Base-by-base conservation (phyloP, 768 basidiomycete genomes). In the Astraeus odoratus region DNA sequence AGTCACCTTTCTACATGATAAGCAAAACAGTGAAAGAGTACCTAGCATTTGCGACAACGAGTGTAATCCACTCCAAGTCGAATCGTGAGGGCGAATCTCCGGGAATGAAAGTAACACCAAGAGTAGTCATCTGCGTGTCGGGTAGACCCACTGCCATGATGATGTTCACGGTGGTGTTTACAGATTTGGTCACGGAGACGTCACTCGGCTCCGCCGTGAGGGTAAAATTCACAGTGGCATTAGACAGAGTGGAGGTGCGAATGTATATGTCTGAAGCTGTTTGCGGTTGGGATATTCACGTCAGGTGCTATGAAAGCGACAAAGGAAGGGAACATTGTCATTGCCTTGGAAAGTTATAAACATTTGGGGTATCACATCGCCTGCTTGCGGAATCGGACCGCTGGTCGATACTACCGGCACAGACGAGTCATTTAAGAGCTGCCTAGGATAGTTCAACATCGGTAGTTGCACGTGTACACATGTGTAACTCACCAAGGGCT, bases 261-360 rank as follows among this genome's bases (percentile, higher is more conserved):
- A 79, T 60, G 49, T 64, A 72, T 5, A 77, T 54, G 3, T 64
- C 58, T 8, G 69, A 72, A n/a, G 72, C 76, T 76, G 46, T 30
- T 38, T 0, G 23, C 4, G 13, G 15, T 9, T 18, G 12, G 8
- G 9, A n/a, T n/a, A n/a, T n/a, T n/a, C n/a, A n/a, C 24, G 13
- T 16, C n/a, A 40, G 12, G 26, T 12, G 25, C 13, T 8, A 27
- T 23, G 36, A 20, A 10, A 27, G n/a, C n/a, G n/a, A 26, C 20
- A 35, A 2, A 13, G 26, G 33, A 18, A 4, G n/a, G 18, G 37
- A 18, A 41, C 4, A 16, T 15, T 25, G 19, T 24, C 50, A 62
- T 43, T 51, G 77, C 79, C 79, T 65, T 66, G 67, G 60, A 80
- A 77, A 25, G 63, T 66, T 44, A 81, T 56, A 53, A 80, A 81